Evolutionary conservation across 176 grass and related monocot genomes (phyloP).

Genomic region (Secale cereale): DNA sequence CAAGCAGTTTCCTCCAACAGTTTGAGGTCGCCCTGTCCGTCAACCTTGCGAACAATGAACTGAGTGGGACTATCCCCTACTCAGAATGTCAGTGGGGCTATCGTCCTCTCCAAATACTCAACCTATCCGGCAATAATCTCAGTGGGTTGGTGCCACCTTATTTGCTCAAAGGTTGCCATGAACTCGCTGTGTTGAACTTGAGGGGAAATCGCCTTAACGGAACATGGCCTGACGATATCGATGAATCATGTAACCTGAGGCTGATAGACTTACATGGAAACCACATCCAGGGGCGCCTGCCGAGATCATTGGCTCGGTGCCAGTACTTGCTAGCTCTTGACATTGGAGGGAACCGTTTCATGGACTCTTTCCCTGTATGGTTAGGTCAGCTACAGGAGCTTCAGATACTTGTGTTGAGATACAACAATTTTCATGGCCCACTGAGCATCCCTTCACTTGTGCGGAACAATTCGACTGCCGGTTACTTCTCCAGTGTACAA

Average conservation of each 20-base stretch:
- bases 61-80: constrained; percentile 1
- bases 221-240: constrained; percentile 3
- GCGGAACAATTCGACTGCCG: neutral
- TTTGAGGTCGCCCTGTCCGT: neutral
- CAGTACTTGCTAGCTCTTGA: neutral
- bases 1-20: neutral
- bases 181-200: neutral
- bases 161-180: neutral
- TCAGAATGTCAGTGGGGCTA: neutral
- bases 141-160: constrained; percentile 11
- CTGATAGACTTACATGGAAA: constrained; percentile 11
- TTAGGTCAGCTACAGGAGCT: neutral
- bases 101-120: fast-evolving
- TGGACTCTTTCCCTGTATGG: constrained; percentile 14
- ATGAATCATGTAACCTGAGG: neutral
- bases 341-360: neutral
- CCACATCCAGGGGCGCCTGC: neutral
- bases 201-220: constrained; percentile 2
- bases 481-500: neutral
- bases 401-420: neutral
- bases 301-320: constrained; percentile 9
- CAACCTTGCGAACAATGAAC: neutral
- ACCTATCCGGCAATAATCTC: constrained; percentile 20
- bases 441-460: neutral
- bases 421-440: constrained; percentile 5